Evolutionary conservation across 2,329 filamentous ascomycete genomes (phyloP).

Genomic region (Aaosphaeria arxii): DNA sequence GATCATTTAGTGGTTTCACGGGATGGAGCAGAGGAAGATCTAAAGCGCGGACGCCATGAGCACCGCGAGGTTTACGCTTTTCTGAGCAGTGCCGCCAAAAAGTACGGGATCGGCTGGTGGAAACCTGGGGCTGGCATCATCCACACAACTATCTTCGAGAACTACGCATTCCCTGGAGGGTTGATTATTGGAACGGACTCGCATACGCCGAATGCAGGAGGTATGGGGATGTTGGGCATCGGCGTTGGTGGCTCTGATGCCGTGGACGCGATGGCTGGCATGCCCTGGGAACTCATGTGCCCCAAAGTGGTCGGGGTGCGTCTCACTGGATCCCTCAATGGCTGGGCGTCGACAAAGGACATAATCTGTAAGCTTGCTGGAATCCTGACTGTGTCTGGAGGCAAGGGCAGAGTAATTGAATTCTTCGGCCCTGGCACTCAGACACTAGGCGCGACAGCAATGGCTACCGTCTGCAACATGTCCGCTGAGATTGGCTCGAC

Average conservation of each 20-base stretch:
- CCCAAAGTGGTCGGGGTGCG: constrained; percentile 33
- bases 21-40: constrained; percentile 29
- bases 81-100: constrained; percentile 35
- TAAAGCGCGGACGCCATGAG: constrained; percentile 22
- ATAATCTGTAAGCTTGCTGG: constrained; percentile 39
- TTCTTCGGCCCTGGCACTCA: constrained; percentile 36
- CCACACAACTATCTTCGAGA: constrained; percentile 42
- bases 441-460: constrained; percentile 33
- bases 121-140: constrained; percentile 24
- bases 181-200: constrained; percentile 39
- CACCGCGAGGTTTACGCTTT: constrained; percentile 41
- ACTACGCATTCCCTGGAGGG: constrained; percentile 38
- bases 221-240: constrained; percentile 36
- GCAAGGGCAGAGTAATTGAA: constrained; percentile 36
- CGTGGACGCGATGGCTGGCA: constrained; percentile 26
- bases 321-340: constrained; percentile 25
- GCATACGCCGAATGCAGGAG: constrained; percentile 38
- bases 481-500: constrained; percentile 38
- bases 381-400: constrained; percentile 32
- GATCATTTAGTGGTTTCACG: constrained; percentile 40
- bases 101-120: constrained; percentile 38
- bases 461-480: constrained; percentile 41
- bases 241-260: constrained; percentile 30
- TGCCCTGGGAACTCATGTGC: constrained; percentile 35
- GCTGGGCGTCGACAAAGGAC: constrained; percentile 35